Evolutionary conservation across 225 moss, liverwort and hornwort species (phyloP).

Genomic region (Takakia lepidozioides): DNA sequence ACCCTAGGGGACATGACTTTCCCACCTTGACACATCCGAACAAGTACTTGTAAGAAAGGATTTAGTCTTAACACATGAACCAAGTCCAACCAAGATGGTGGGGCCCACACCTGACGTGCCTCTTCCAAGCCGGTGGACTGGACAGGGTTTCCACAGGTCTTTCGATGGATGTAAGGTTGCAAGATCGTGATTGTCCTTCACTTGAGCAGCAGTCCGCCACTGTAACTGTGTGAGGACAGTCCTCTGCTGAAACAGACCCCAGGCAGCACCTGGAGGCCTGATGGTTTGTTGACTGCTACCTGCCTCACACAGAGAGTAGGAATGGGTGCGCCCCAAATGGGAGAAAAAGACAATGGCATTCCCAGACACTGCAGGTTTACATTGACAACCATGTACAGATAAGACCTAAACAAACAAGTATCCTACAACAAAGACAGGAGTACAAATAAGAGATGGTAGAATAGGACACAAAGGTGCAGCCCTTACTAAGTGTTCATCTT

Average conservation of each 20-base stretch:
- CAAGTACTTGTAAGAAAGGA: too few relatives aligned
- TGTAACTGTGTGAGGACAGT: constrained; percentile 83
- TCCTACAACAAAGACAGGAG: neutral
- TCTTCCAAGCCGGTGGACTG: constrained; percentile 92
- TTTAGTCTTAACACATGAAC: too few relatives aligned
- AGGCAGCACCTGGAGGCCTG: constrained; percentile 88
- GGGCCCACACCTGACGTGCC: constrained; percentile 96
- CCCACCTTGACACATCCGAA: too few relatives aligned
- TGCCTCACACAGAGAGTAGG: too few relatives aligned
- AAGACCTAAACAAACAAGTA: neutral
- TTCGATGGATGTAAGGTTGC: constrained; percentile 5
- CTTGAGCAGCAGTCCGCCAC: constrained; percentile 30
- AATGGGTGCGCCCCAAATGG: neutral
- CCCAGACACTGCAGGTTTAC: too few relatives aligned
- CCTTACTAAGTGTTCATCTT: constrained; percentile 77
- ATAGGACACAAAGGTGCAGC: neutral
- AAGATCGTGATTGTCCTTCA: constrained; percentile 18
- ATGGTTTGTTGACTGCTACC: constrained; percentile 81
- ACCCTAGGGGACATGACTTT: too few relatives aligned
- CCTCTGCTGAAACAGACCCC: constrained; percentile 96
- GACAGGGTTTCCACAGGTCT: constrained; percentile 55
- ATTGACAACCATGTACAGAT: too few relatives aligned
- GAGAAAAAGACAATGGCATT: neutral
- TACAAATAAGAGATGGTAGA: too few relatives aligned
- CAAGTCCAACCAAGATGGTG: too few relatives aligned